These are phyloP conservation scores for Mycena rosella DNA, from an alignment of 768 basidiomycete species.

Conservation along the genomic window DNA sequence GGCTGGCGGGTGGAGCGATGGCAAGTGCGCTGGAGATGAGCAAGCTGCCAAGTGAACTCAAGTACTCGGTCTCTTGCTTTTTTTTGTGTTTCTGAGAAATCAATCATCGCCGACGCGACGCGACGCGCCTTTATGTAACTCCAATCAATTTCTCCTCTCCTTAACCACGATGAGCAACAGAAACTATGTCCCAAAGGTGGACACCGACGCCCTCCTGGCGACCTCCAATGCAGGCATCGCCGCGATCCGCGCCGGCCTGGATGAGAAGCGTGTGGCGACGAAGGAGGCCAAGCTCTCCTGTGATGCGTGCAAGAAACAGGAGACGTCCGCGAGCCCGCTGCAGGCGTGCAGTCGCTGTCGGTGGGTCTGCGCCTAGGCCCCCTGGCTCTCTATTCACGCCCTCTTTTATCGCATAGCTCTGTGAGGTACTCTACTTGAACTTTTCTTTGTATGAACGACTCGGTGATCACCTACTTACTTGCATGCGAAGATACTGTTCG, in stretches of 20 bases:
- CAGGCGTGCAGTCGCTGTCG: slow-evolving; percentile 31
- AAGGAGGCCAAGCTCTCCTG: slow-evolving; percentile 28
- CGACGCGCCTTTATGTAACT: slow-evolving; percentile 21
- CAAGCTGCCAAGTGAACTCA: background rate
- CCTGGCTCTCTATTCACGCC: background rate
- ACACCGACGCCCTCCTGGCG: background rate
- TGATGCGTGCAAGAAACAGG: slow-evolving; percentile 24
- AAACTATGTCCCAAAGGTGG: slow-evolving; percentile 9
- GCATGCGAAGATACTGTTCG: slow-evolving; percentile 25
- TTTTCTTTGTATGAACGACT: no score
- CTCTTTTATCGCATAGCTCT: background rate
- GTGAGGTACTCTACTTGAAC: slow-evolving; percentile 15
- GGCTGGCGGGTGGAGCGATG: slow-evolving; percentile 5
- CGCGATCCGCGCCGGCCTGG: slow-evolving; percentile 12
- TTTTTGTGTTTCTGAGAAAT: no score
- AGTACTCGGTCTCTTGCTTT: no score
- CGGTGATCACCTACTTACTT: background rate
- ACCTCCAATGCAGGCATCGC: slow-evolving; percentile 10
- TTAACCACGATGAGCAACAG: background rate
- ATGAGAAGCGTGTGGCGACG: slow-evolving; percentile 19
- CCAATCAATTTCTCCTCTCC: background rate
- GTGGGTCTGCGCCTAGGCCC: slow-evolving; percentile 1
- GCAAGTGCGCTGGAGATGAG: background rate
- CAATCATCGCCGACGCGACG: slow-evolving; percentile 1
- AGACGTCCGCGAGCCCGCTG: slow-evolving; percentile 14